A percentile compares a stretch with the other conserved stretches of the same genome.
Evolutionary conservation across 306 rosid species (phyloP).

Genomic region (Cotoneaster glaucophyllus): DNA sequence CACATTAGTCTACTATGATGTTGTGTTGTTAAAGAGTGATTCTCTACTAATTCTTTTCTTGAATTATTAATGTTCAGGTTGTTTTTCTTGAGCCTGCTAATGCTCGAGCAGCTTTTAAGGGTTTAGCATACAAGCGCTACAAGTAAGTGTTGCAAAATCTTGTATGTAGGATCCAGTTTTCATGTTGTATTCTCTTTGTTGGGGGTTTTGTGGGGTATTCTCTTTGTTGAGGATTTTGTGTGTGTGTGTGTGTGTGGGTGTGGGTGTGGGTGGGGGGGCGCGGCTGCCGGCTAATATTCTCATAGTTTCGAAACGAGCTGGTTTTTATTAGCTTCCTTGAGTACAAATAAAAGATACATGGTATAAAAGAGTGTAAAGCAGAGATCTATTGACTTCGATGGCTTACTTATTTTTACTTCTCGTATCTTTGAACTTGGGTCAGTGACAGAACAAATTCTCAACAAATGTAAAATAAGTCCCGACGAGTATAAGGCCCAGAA

Average conservation of each 20-base stretch:
- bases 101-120: constrained; percentile 78
- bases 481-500: not conserved
- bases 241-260: too few species aligned
- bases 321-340: not conserved
- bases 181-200: not conserved
- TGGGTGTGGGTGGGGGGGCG: not conserved
- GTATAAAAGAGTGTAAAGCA: not conserved
- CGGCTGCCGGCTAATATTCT: not conserved
- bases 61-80: constrained; percentile 51
- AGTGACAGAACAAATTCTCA: not conserved
- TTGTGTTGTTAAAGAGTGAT: not conserved
- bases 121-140: constrained; percentile 80
- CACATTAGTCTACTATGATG: not conserved
- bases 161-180: not conserved
- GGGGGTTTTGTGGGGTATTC: too few species aligned
- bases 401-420: not conserved
- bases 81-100: constrained; percentile 79
- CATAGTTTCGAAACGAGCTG: not conserved
- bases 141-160: constrained; percentile 38
- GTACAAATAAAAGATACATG: not conserved
- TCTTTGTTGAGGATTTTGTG: too few species aligned
- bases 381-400: not conserved
- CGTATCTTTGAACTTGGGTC: not conserved
- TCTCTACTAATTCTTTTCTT: constrained; percentile 11
- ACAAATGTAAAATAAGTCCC: not conserved